Percentiles rank a stretch among this genome's conserved stretches.
Evolutionary conservation across 2,329 filamentous ascomycete genomes (phyloP).

Genomic region (Westerdykella ornata): DNA sequence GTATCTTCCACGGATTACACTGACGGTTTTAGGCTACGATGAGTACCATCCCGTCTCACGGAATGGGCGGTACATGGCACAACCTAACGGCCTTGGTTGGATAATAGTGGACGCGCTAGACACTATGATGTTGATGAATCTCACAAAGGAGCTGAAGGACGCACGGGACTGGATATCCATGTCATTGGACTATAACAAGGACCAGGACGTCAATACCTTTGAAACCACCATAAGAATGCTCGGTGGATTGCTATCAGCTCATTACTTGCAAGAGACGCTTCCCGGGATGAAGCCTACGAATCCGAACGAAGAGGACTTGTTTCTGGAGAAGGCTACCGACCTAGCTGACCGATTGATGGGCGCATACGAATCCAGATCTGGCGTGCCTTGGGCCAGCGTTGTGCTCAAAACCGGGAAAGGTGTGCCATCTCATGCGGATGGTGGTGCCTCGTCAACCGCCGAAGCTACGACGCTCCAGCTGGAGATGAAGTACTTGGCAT

Average conservation of each 20-base stretch:
- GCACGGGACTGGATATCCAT: slow-evolving; percentile 84
- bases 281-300: slow-evolving; percentile 72
- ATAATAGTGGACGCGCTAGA: slow-evolving; percentile 95
- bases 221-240: slow-evolving; percentile 98
- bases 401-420: slow-evolving; percentile 73
- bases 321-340: slow-evolving; percentile 92
- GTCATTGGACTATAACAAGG: slow-evolving; percentile 75
- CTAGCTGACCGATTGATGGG: slow-evolving; percentile 79
- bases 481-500: slow-evolving; percentile 94
- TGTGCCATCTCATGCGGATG: slow-evolving; percentile 73
- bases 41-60: slow-evolving; percentile 81
- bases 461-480: slow-evolving; percentile 89
- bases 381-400: slow-evolving; percentile 83
- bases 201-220: slow-evolving; percentile 95
- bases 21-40: slow-evolving; percentile 53
- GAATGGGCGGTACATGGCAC: slow-evolving; percentile 73
- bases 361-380: slow-evolving; percentile 81
- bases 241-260: slow-evolving; percentile 82
- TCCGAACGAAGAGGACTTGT: slow-evolving; percentile 75
- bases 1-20: slow-evolving; percentile 1
- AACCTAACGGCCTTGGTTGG: slow-evolving; percentile 80
- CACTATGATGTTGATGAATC: slow-evolving; percentile 97
- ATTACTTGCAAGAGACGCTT: slow-evolving; percentile 83
- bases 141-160: slow-evolving; percentile 75
- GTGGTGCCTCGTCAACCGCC: slow-evolving; percentile 84